Evolutionary conservation across 75 land plant species (phyloP), one percentile per base, ranked within the genome.

Genomic region (Ceratopteris richardii): DNA sequence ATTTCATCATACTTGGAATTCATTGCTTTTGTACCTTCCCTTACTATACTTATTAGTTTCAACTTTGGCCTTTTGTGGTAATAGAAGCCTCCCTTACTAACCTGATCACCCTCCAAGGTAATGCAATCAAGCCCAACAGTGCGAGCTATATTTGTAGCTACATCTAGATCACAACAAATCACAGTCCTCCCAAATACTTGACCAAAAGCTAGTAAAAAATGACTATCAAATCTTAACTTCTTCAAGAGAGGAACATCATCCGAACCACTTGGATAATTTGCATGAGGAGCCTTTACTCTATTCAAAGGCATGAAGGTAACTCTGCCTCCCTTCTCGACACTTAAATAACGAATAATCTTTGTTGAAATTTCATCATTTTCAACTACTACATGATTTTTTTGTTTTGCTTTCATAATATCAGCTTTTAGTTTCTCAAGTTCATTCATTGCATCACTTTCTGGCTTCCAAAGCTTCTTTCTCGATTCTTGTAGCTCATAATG

Each of bases 81-180:
- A 69, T 94, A 94, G 67, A 79, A 94, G 29, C 98, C 98, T 31
- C 98, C 98, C 72, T 90, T 94, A 85, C 87, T 94, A 11, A 94
- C 98, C 77, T 94, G 98, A 66, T 94, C 98, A 60, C 98, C 98
- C 77, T 94, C 98, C 63, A 94, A 64, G 31, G 98, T 94, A 31
- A 94, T 94, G 64, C 98, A 94, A 55, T 94, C 98, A n/a, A n/a
- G n/a, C n/a, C n/a, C n/a, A n/a, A n/a, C n/a, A n/a, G n/a, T n/a
- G n/a, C n/a, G n/a, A n/a, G n/a, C n/a, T n/a, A n/a, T n/a, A n/a
- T n/a, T n/a, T n/a, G n/a, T n/a, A n/a, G n/a, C n/a, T n/a, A n/a
- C n/a, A n/a, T n/a, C n/a, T n/a, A n/a, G n/a, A n/a, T n/a, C n/a
- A n/a, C n/a, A n/a, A n/a, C n/a, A n/a, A n/a, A n/a, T n/a, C n/a